Evolutionary conservation across 108 stramenopile genomes (phyloP).

Genomic region (Nitzschia sp.): DNA sequence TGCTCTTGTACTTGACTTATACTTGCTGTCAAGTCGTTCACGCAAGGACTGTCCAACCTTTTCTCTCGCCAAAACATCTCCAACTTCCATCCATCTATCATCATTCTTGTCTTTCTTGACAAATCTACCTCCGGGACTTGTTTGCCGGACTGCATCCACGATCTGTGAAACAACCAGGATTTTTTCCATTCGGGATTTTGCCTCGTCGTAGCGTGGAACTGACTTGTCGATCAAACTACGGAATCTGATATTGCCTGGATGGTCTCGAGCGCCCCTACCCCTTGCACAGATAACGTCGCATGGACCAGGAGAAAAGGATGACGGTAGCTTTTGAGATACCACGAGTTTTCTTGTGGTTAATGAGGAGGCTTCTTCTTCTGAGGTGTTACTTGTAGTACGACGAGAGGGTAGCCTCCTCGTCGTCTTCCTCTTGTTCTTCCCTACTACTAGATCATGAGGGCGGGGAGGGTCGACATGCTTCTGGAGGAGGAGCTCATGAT

Average conservation of each 20-base stretch:
- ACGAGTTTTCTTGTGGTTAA: too few species aligned
- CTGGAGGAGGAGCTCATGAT: too few species aligned
- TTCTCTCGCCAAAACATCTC: constrained; percentile 38
- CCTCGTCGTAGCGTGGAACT: constrained; percentile 4
- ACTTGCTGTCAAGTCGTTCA: constrained; percentile 37
- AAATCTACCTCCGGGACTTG: constrained; percentile 19
- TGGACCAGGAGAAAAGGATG: constrained; percentile 7
- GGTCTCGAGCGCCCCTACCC: constrained; percentile 25
- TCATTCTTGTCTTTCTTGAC: constrained; percentile 27
- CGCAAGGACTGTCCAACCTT: constrained; percentile 50
- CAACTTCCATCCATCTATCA: constrained; percentile 35
- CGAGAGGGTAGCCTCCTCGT: too few species aligned
- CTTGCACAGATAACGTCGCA: constrained; percentile 38
- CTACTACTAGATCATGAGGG: too few species aligned
- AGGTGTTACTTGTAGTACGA: too few species aligned
- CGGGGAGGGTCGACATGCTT: too few species aligned
- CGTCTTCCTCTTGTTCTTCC: too few species aligned
- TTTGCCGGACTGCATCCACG: constrained; percentile 13
- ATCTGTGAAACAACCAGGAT: constrained; percentile 34
- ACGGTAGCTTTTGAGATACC: too few species aligned
- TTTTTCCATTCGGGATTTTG: constrained; percentile 21
- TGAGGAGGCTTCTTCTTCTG: too few species aligned
- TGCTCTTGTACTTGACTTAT: constrained; percentile 40
- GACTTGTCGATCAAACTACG: constrained; percentile 6
- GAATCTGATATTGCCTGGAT: constrained; percentile 27